phyloP scores from a whole-genome alignment of 306 rosid genomes.

The Luffa aegyptiaca region DNA sequence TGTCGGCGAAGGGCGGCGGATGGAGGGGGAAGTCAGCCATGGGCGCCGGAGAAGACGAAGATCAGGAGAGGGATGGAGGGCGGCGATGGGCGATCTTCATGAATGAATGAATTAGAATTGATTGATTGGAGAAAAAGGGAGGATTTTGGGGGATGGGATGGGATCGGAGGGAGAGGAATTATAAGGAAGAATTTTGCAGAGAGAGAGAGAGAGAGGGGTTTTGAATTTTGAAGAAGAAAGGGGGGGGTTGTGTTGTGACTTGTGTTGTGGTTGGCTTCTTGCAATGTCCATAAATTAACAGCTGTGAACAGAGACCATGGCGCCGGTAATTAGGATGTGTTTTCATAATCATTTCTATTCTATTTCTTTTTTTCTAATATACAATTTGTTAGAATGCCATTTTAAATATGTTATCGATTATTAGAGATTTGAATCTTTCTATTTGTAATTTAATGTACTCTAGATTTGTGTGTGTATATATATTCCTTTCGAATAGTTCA shows the following conservation, averaged over 20 bases:
- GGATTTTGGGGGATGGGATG: too few species aligned
- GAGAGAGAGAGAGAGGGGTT: too few species aligned
- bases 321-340: not conserved
- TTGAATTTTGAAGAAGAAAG: not conserved
- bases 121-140: not conserved
- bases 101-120: not conserved
- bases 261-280: not conserved
- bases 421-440: too few species aligned
- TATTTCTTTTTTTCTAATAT: too few species aligned
- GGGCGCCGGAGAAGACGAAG: not conserved
- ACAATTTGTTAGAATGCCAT: too few species aligned
- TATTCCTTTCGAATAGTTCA: too few species aligned
- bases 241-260: not conserved
- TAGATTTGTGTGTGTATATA: too few species aligned
- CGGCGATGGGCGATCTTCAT: not conserved
- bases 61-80: not conserved
- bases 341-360: not conserved
- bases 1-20: constrained; percentile 15
- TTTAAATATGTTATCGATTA: too few species aligned
- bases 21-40: not conserved
- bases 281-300: constrained; percentile 2
- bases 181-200: not conserved
- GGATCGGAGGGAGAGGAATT: too few species aligned
- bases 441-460: too few species aligned
- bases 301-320: constrained; percentile 4